Conservation (phyloP, 2,329 filamentous ascomycete species). For the Aspergillus sp. region DNA sequence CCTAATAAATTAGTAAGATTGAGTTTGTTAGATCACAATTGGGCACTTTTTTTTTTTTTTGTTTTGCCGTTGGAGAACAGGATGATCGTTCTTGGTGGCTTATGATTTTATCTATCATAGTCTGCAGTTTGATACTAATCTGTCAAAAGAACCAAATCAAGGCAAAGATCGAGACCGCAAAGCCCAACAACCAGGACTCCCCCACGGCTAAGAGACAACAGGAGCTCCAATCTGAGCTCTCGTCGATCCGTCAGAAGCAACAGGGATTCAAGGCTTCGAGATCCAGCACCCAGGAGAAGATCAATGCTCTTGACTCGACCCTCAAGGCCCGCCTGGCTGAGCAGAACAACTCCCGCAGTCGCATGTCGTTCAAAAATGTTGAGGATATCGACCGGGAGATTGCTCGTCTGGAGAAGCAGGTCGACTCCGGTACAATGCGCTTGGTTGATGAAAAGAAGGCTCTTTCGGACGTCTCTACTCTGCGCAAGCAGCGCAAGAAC, state of each 20-base stretch:
- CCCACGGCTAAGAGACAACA: slow-evolving; percentile 75
- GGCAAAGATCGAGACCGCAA: slow-evolving; percentile 76
- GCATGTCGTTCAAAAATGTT: slow-evolving; percentile 75
- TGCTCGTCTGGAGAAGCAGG: slow-evolving; percentile 69
- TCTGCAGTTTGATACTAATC: slow-evolving; percentile 9
- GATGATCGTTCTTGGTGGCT: neutral
- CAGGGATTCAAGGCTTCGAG: slow-evolving; percentile 78
- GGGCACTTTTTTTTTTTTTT: neutral
- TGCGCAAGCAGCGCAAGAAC: slow-evolving; percentile 86
- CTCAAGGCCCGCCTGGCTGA: slow-evolving; percentile 78
- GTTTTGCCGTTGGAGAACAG: neutral
- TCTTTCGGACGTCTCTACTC: slow-evolving; percentile 68
- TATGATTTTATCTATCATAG: neutral
- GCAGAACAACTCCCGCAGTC: slow-evolving; percentile 76
- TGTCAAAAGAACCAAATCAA: slow-evolving; percentile 74
- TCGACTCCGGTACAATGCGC: slow-evolving; percentile 86
- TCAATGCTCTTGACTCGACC: slow-evolving; percentile 85
- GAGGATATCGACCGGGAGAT: slow-evolving; percentile 87
- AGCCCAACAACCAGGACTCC: slow-evolving; percentile 74
- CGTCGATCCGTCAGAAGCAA: slow-evolving; percentile 80
- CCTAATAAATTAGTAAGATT: neutral
- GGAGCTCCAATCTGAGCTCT: slow-evolving; percentile 75
- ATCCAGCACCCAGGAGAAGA: slow-evolving; percentile 72
- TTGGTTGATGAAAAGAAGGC: slow-evolving; percentile 97
- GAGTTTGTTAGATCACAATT: neutral